Base-by-base conservation (phyloP, 1,284 basidiomycete species). In the Ustilago loliicola region DNA sequence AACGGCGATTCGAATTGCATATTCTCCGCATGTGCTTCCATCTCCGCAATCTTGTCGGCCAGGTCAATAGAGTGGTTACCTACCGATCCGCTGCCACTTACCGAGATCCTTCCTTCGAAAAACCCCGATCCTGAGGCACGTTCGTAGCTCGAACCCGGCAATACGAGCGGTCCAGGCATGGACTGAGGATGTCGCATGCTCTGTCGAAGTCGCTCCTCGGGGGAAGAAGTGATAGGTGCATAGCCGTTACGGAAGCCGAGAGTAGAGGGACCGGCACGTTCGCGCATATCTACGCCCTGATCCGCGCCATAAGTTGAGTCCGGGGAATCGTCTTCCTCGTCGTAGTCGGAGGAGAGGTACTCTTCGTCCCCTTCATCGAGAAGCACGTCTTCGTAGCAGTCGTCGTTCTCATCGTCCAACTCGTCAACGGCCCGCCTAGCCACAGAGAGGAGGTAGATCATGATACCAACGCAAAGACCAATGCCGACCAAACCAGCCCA, bases 361-460 rank as follows among this genome's bases (percentile, higher is more conserved):
- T 61, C 78, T 17, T 67, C 56, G 21, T 48, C 65, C 5, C 75
- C 74, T 2, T 64, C 65, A 19, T 77, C 80, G 11, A 61, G 56
- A 23, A 64, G 61, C 17, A 58, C 68, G n/a, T 78, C 80, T 25
- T 71, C 64, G 38, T 51, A 61, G 3, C 42, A 62, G 11, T 63
- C 77, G 25, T 61, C 59, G 6, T 50, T 62, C 48, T 85, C 81
- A 54, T 83, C 83, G 45, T 85, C 84, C 85, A 94, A 91, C 38
- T 92, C 91, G 83, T 94, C 91, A 47, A 95, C 92, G 1, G 93
- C 94, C 67, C 90, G 89, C 29, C 93, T 91, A 29, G 94, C 93
- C 62, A 94, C 91, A 83, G 90, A 89, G 57, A 92, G 91, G 54
- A 95, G 89, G 87, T 95, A 95, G 67, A 94, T 77, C 79, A 94